Conservation (phyloP, 495 filamentous ascomycete species). For the Amorphotheca resinae region DNA sequence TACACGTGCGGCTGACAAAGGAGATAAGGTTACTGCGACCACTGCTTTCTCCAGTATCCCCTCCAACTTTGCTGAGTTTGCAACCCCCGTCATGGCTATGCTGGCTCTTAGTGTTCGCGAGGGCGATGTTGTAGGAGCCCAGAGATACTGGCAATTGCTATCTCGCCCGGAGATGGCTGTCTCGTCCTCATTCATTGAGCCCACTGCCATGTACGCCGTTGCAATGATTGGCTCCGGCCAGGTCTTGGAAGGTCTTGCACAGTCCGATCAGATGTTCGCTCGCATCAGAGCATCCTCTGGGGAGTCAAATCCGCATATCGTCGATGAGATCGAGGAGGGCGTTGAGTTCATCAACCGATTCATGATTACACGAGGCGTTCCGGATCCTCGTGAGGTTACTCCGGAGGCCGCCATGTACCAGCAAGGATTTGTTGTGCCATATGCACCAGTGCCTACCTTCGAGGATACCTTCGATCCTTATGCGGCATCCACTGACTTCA, state of each 20-base stretch:
- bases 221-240: constrained; percentile 71
- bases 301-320: constrained; percentile 35
- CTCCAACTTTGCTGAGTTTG: constrained; percentile 34
- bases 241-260: constrained; percentile 58
- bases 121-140: constrained; percentile 62
- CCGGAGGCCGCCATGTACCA: constrained; percentile 26
- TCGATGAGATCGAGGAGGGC: constrained; percentile 78
- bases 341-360: constrained; percentile 67
- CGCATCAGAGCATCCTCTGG: constrained; percentile 50
- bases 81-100: constrained; percentile 64
- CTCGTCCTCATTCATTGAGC: constrained; percentile 62
- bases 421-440: constrained; percentile 17
- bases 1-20: constrained; percentile 61
- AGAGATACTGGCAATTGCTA: constrained; percentile 64
- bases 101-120: constrained; percentile 72
- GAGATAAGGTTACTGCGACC: constrained; percentile 54
- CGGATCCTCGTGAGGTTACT: constrained; percentile 31
- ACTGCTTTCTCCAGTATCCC: constrained; percentile 50
- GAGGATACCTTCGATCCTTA: constrained; percentile 87
- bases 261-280: constrained; percentile 71
- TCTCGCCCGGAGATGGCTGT: constrained; percentile 42
- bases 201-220: constrained; percentile 74
- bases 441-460: constrained; percentile 27
- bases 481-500: constrained; percentile 76
- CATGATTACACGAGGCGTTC: constrained; percentile 46